Evolutionary conservation across 1,284 basidiomycete species (phyloP).

Genomic region (Cryptococcus sp.): DNA sequence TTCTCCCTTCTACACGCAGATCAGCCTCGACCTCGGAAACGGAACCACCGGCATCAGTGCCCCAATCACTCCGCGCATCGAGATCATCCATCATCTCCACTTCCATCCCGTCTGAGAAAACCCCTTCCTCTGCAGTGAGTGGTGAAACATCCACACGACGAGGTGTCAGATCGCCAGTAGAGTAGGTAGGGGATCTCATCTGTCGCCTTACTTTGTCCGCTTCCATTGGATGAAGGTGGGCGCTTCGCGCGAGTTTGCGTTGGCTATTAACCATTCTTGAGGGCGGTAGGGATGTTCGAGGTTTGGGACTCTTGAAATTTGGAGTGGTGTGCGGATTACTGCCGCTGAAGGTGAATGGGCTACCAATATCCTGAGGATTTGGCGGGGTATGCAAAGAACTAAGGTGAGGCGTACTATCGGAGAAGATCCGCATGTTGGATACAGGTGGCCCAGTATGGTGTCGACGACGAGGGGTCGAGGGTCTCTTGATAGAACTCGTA

Average conservation of each 20-base stretch:
- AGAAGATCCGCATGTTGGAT: not conserved
- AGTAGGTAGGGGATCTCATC: not conserved
- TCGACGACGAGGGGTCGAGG: not conserved
- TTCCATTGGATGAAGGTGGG: not conserved
- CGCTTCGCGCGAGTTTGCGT: not conserved
- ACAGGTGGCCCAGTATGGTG: not conserved
- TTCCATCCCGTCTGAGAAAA: not conserved
- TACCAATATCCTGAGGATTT: not conserved
- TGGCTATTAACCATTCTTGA: not conserved
- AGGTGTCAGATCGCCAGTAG: not conserved
- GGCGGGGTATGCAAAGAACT: not conserved
- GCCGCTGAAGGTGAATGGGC: too few relatives aligned
- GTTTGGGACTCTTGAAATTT: not conserved
- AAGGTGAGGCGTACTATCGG: not conserved
- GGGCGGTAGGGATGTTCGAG: not conserved
- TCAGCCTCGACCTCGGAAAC: constrained; percentile 13
- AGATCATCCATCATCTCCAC: constrained; percentile 3
- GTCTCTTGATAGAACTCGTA: not conserved
- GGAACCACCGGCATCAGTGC: constrained; percentile 12
- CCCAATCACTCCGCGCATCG: constrained; percentile 14
- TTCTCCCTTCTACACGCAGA: not conserved
- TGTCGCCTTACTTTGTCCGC: not conserved
- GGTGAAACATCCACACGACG: not conserved
- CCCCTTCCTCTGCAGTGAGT: not conserved
- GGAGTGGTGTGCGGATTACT: too few relatives aligned